Conservation (phyloP, 192 early-diverging fungal genomes). For the Chytriomyces sp. region DNA sequence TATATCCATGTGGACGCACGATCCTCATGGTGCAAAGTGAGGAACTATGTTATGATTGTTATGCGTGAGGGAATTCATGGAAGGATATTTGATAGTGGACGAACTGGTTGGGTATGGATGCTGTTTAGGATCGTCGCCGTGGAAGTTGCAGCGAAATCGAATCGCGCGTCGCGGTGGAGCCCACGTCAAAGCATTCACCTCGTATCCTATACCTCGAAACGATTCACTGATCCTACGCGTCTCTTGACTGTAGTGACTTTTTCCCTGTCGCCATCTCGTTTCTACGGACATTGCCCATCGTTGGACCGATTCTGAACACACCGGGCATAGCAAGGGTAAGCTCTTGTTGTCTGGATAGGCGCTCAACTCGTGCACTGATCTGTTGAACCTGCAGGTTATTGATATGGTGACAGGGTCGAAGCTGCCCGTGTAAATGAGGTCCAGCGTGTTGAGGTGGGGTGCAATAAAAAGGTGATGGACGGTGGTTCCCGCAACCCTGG, state of each 20-base stretch:
- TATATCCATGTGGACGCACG: too few species aligned
- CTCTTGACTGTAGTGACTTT: constrained; percentile 98
- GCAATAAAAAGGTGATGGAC: too few species aligned
- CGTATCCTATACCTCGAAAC: too few species aligned
- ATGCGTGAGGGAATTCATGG: too few species aligned
- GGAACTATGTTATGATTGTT: background rate
- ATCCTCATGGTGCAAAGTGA: background rate
- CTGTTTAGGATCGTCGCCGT: too few species aligned
- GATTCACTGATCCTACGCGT: too few species aligned
- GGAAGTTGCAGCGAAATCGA: too few species aligned
- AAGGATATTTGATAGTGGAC: too few species aligned
- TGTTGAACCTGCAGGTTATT: constrained; percentile 37
- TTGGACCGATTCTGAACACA: constrained; percentile 83
- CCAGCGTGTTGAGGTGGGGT: background rate
- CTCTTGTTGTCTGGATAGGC: background rate
- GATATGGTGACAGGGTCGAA: constrained; percentile 59
- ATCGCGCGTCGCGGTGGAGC: too few species aligned
- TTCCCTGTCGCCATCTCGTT: constrained; percentile 92
- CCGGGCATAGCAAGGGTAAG: constrained; percentile 78
- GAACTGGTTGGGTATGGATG: too few species aligned
- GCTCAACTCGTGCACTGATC: background rate
- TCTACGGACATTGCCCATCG: constrained; percentile 83
- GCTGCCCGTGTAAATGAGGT: constrained; percentile 54
- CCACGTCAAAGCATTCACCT: too few species aligned
- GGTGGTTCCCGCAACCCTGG: too few species aligned